Percentiles rank a stretch among this genome's conserved stretches.
These are phyloP conservation scores for Neopestalotiopsis sp. DNA, from an alignment of 2,329 filamentous ascomycete genomes.

Conservation along the genomic window DNA sequence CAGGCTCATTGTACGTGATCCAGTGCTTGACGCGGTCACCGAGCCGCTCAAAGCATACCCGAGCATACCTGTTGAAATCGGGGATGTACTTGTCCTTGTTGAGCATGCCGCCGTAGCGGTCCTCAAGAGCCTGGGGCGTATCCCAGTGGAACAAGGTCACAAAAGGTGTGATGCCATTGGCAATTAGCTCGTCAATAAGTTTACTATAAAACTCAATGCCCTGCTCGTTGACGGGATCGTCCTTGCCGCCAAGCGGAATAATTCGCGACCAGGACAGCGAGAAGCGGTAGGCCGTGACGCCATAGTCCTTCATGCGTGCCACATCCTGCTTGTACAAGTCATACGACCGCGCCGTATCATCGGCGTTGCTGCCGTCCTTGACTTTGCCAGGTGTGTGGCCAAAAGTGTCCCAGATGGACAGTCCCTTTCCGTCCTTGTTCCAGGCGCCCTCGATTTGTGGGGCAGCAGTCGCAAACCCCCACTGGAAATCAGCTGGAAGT, in stretches of 20 bases:
- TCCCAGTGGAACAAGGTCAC: slow-evolving; percentile 72
- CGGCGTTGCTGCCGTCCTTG: slow-evolving; percentile 43
- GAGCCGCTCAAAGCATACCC: slow-evolving; percentile 62
- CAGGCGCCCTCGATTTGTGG: slow-evolving; percentile 47
- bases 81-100: slow-evolving; percentile 66
- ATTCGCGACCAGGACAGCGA: slow-evolving; percentile 69
- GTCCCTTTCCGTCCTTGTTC: slow-evolving; percentile 46
- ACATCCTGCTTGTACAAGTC: slow-evolving; percentile 57
- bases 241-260: slow-evolving; percentile 66
- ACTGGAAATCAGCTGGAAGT: slow-evolving; percentile 41
- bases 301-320: slow-evolving; percentile 61
- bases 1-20: slow-evolving; percentile 49
- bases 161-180: slow-evolving; percentile 62
- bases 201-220: slow-evolving; percentile 65
- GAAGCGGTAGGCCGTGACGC: slow-evolving; percentile 66
- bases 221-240: slow-evolving; percentile 65
- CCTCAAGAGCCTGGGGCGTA: slow-evolving; percentile 61
- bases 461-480: slow-evolving; percentile 47
- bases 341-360: slow-evolving; percentile 44
- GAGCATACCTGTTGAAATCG: slow-evolving; percentile 63
- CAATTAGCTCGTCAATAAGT: slow-evolving; percentile 63
- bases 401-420: slow-evolving; percentile 47
- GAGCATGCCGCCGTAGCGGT: slow-evolving; percentile 64
- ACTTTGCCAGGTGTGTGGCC: slow-evolving; percentile 43
- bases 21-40: slow-evolving; percentile 64